Evolutionary conservation across 2,329 filamentous ascomycete species (phyloP), one percentile per base, ranked within the genome.

Genomic region (Penicillium brevicompactum): DNA sequence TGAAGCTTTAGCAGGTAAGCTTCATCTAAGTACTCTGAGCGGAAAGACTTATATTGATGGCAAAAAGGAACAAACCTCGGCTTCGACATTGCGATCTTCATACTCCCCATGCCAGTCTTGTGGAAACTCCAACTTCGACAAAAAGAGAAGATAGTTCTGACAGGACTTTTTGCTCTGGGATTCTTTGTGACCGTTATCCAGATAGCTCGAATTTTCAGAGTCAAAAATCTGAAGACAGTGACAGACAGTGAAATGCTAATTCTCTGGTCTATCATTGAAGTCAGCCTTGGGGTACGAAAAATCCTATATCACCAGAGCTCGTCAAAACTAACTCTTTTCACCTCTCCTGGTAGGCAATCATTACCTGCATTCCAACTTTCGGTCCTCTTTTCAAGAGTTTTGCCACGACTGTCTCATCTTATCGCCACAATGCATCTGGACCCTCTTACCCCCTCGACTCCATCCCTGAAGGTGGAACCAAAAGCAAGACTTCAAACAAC

Each of bases 121-220:
- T 60, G 58, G 46, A 57, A 50, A 22, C 53, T 68, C 1, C 57
- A 58, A 37, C 55, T 68, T 4, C 49, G 30, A 1, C 18, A 22
- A 2, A 52, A 50, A 21, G 63, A 67, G 38, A 67, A 66, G 42
- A 54, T 74, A 3, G 71, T 78, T 3, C 68, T 82, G 0, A 67
- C 75, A 0, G 67, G 67, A 5, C 68, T 82, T 27, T 82, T 82
- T 61, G 70, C 72, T 2, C 71, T 83, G 22, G 81, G 80, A n/a
- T 67, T 78, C 49, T 82, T 83, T 67, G 75, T 82, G 42, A 80
- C 78, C 5, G 58, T 79, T 45, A 79, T 82, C 53, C 80, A 82
- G 60, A 75, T 80, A 53, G 73, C 83, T 56, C 80, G 80, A 13
- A 79, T 82, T 53, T 74, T 77, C 53, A 80, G 77, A n/a, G 76